Evolutionary conservation across 345 rosid genomes (phyloP).

Genomic region (Lepidium africanum): DNA sequence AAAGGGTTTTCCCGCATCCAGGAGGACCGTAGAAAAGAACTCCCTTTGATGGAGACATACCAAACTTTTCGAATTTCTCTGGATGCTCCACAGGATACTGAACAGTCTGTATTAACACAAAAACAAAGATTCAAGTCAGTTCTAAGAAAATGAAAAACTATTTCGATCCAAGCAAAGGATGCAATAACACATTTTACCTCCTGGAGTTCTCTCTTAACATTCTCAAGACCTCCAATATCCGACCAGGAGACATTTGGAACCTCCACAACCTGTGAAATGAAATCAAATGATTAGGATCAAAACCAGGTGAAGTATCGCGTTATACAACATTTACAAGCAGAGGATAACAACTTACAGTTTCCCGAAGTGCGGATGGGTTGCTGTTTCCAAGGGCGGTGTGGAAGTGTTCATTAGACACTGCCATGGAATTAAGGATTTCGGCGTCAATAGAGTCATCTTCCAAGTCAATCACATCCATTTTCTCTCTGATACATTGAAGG

Average conservation of each 20-base stretch:
- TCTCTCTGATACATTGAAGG: conserved; percentile 95
- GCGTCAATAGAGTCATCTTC: conserved; percentile 96
- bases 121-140: not conserved
- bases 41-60: conserved; percentile 97
- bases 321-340: not conserved
- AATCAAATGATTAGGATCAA: not conserved
- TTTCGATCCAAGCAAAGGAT: not conserved
- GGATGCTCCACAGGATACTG: conserved; percentile 99
- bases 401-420: conserved; percentile 90
- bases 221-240: conserved; percentile 94
- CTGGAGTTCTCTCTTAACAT: conserved; percentile 90
- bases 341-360: conserved; percentile 48
- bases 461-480: conserved; percentile 95
- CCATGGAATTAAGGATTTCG: conserved; percentile 89
- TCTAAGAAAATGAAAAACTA: not conserved
- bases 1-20: conserved; percentile 95
- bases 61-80: conserved; percentile 92
- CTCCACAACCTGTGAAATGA: conserved; percentile 70
- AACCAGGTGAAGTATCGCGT: not conserved
- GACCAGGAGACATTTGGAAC: conserved; percentile 90
- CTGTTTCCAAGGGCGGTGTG: conserved; percentile 81
- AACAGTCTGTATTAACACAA: conserved; percentile 56
- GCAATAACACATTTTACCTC: conserved; percentile 44
- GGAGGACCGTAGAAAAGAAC: conserved; percentile 97
- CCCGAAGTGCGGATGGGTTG: conserved; percentile 83